Base-by-base conservation (phyloP, 805 yeast species). In the Diddensiella santjacobensis region DNA sequence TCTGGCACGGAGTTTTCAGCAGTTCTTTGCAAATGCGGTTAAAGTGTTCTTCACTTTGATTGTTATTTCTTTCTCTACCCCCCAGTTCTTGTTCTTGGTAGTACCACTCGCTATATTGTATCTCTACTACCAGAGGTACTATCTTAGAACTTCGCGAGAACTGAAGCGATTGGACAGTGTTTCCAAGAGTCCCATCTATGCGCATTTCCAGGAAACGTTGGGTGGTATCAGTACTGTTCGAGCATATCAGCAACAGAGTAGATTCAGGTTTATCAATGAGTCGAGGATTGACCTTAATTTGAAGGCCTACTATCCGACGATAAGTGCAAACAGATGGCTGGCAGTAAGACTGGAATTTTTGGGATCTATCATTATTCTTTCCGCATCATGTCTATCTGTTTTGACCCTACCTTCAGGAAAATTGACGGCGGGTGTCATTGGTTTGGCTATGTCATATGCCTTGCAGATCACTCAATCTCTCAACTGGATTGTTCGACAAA, bases 401-500 rank as follows among this genome's bases (percentile, higher is more conserved):
- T 65, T 80, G 51, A 77, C 88, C 19, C 73, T 89, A 56, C 75
- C 71, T 46, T 71, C 77, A 15, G 95, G 96, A 11, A 65, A 71
- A 17, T 75, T 91, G 23, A 78, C 89, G 18, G 89, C 96, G 15
- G 99, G 99, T 69, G 71, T 87, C 62, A 90, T 90, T 60, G 99
- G 99, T 74, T 74, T 93, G 59, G 84, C 96, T 19, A 85, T 93
- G 58, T 84, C 95, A 41, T 95, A 93, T 68, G 91, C 99, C 2
- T 74, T 93, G 54, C 96, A 88, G 66, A 78, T 90, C 52, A 93
- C 99, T 0, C 96, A 89, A 68, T 78, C 96, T 0, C 77, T 93
- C 68, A 91, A 89, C 67, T 91, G 97, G 97, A 88, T 93, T 68
- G 98, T 93, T 24, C 79, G 99, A 70, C 91, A 90, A 98, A 87